phyloP scores from a whole-genome alignment of 495 filamentous ascomycete species.

The Lasiosphaeria ovina region DNA sequence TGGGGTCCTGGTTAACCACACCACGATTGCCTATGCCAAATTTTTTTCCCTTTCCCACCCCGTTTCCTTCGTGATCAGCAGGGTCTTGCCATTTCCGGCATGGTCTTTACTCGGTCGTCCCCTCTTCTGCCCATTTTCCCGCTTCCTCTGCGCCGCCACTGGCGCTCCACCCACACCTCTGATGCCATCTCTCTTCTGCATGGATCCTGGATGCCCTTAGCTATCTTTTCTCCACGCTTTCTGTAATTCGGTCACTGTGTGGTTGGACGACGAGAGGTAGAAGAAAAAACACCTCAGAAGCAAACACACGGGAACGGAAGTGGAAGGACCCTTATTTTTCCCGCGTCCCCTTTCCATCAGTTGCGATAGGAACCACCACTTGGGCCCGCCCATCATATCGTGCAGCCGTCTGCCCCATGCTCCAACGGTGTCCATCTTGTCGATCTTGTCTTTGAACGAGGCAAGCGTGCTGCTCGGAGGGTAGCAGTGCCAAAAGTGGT shows the following conservation, averaged over 20 bases:
- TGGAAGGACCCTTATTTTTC: not conserved
- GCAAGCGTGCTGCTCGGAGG: constrained; percentile 20
- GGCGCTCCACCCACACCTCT: not conserved
- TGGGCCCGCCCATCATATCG: constrained; percentile 32
- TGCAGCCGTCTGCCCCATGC: constrained; percentile 30
- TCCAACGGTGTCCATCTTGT: constrained; percentile 30
- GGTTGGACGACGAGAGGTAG: not conserved
- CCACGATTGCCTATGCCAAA: no score
- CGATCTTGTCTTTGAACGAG: constrained; percentile 34
- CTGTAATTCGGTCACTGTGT: not conserved
- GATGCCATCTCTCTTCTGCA: constrained; percentile 1
- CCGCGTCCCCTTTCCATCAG: not conserved
- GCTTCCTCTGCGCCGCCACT: not conserved
- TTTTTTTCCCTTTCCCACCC: not conserved
- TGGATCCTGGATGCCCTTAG: no score
- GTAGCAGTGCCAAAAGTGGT: constrained; percentile 4
- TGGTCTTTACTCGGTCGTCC: not conserved
- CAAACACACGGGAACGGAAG: not conserved
- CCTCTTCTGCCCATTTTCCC: constrained; percentile 8
- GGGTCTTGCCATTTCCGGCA: constrained; percentile 21
- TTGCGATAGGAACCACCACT: not conserved
- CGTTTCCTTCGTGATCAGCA: not conserved
- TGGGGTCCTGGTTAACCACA: no score
- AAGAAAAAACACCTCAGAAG: no score
- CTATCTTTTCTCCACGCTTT: not conserved